These are phyloP conservation scores for Nyctanthes arbortristis DNA, from an alignment of 257 asterid species.

Conservation along the genomic window DNA sequence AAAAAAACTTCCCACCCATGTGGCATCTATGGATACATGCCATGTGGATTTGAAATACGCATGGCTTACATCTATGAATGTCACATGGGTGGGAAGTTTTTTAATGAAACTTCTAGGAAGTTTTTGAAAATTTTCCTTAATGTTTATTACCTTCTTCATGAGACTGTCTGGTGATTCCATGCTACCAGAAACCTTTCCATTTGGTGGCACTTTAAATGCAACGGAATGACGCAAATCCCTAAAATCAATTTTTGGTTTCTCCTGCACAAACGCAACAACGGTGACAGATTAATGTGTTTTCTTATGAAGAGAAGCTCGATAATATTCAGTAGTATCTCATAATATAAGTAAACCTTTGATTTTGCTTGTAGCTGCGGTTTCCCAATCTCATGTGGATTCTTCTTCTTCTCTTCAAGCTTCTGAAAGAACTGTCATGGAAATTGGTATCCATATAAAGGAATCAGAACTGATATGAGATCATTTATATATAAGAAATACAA, in stretches of 20 bases:
- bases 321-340: background rate
- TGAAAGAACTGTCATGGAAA: slow-evolving; percentile 49
- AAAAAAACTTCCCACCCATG: no score
- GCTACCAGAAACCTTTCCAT: slow-evolving; percentile 31
- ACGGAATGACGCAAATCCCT: slow-evolving; percentile 29
- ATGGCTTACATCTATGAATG: no score
- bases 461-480: slow-evolving; percentile 22
- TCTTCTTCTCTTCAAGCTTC: slow-evolving; percentile 64
- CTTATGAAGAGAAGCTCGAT: slow-evolving; percentile 1
- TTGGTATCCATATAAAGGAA: slow-evolving; percentile 13
- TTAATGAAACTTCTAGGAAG: no score
- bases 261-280: slow-evolving; percentile 40
- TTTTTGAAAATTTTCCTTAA: no score
- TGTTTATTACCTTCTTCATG: slow-evolving; percentile 48
- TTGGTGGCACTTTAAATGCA: slow-evolving; percentile 34
- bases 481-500: background rate
- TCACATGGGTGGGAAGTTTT: no score
- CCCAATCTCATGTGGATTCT: slow-evolving; percentile 41
- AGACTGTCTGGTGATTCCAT: slow-evolving; percentile 31
- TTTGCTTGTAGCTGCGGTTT: slow-evolving; percentile 45
- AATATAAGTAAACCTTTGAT: slow-evolving; percentile 46
- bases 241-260: slow-evolving; percentile 35
- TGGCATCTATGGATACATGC: no score
- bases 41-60: no score
- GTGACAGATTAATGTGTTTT: slow-evolving; percentile 9